A percentile compares a stretch with the other conserved stretches of the same genome.
Evolutionary conservation across 1,284 basidiomycete species (phyloP).

Genomic region (Ceratobasidium sp.): DNA sequence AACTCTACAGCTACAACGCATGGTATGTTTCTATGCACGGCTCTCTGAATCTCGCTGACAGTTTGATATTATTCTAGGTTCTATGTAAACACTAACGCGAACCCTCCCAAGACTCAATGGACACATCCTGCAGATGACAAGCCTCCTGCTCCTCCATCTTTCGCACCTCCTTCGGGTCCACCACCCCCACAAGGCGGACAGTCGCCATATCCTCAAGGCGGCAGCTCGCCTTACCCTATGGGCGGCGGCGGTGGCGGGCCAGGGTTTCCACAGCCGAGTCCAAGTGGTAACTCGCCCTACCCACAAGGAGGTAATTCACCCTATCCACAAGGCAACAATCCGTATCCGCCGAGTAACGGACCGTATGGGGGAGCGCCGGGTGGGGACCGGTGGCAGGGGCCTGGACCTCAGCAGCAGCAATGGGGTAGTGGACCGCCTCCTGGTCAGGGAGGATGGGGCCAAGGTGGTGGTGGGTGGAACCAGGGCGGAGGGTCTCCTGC

Average conservation of each 20-base stretch:
- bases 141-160: slow-evolving; percentile 59
- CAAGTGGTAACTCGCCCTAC: neutral
- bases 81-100: slow-evolving; percentile 73
- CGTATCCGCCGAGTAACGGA: slow-evolving; percentile 22
- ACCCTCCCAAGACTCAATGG: slow-evolving; percentile 75
- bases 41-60: slow-evolving; percentile 7
- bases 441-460: slow-evolving; percentile 48
- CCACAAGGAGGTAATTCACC: slow-evolving; percentile 9
- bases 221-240: neutral
- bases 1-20: slow-evolving; percentile 63
- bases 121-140: slow-evolving; percentile 67
- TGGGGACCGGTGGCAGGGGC: slow-evolving; percentile 9
- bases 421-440: slow-evolving; percentile 51
- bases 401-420: slow-evolving; percentile 3
- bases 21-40: slow-evolving; percentile 64
- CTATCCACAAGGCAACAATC: slow-evolving; percentile 15
- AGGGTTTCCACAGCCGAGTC: slow-evolving; percentile 8
- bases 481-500: slow-evolving; percentile 18
- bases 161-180: slow-evolving; percentile 46
- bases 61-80: slow-evolving; percentile 64
- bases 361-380: slow-evolving; percentile 26
- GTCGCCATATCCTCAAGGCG: slow-evolving; percentile 44
- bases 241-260: no score
- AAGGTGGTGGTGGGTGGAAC: slow-evolving; percentile 47
- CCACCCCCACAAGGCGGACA: slow-evolving; percentile 37